Conservation (phyloP, 148 eudicot genomes). For the Limonium bicolor region DNA sequence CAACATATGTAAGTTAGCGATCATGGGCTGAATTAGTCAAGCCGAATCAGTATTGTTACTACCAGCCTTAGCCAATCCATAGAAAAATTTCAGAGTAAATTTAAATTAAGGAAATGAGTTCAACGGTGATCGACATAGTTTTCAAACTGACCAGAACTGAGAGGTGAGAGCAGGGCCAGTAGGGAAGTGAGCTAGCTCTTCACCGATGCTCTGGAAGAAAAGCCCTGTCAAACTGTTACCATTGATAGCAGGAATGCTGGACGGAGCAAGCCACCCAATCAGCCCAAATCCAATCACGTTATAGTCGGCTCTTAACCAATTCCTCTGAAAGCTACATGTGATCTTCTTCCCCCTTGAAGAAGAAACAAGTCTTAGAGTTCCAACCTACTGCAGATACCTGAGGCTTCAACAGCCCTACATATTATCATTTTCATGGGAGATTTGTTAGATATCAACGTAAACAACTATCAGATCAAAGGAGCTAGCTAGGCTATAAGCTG, state of each 20-base stretch:
- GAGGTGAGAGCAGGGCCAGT: constrained; percentile 72
- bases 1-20: too few relatives aligned
- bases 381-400: constrained; percentile 37
- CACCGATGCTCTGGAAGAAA: constrained; percentile 77
- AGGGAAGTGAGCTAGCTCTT: constrained; percentile 89
- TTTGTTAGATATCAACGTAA: not conserved
- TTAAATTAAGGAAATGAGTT: too few relatives aligned
- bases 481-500: not conserved
- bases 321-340: constrained; percentile 45
- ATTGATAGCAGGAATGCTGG: constrained; percentile 73
- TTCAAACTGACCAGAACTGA: constrained; percentile 57
- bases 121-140: too few relatives aligned
- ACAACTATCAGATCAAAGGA: too few relatives aligned
- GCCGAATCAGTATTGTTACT: too few relatives aligned
- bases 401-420: constrained; percentile 54
- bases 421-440: constrained; percentile 3
- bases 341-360: constrained; percentile 36
- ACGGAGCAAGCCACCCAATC: constrained; percentile 98
- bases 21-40: too few relatives aligned
- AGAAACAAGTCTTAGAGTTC: constrained; percentile 42
- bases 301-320: constrained; percentile 75
- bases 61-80: too few relatives aligned
- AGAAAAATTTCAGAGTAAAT: too few relatives aligned
- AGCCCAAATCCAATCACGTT: constrained; percentile 96
- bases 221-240: constrained; percentile 84